phyloP scores from a whole-genome alignment of 176 grass and related monocot species.

The Ananas comosus region DNA sequence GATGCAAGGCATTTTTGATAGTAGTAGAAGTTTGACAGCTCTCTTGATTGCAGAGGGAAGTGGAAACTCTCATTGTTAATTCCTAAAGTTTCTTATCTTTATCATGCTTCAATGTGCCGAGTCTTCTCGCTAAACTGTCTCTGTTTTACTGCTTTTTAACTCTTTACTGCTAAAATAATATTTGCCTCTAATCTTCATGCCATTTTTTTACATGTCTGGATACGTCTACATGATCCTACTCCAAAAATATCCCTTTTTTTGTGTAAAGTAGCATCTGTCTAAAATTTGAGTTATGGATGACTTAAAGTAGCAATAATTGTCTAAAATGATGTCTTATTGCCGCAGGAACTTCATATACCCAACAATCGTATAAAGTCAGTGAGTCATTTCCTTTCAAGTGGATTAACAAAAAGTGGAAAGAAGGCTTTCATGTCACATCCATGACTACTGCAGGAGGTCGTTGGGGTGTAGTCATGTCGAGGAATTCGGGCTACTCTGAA shows the following conservation, averaged over 20 bases:
- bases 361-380: slow-evolving; percentile 88
- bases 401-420: slow-evolving; percentile 95
- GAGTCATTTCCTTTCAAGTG: slow-evolving; percentile 90
- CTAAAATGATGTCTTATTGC: slow-evolving; percentile 7
- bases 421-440: slow-evolving; percentile 86
- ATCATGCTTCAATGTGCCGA: too few species aligned
- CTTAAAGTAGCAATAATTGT: not conserved
- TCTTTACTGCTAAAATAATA: too few species aligned
- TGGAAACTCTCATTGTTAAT: too few species aligned
- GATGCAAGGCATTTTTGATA: too few species aligned
- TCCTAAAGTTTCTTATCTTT: too few species aligned
- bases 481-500: slow-evolving; percentile 50
- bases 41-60: too few species aligned
- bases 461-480: slow-evolving; percentile 84
- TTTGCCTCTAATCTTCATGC: too few species aligned
- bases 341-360: slow-evolving; percentile 61
- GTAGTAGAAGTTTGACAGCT: too few species aligned
- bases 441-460: slow-evolving; percentile 62
- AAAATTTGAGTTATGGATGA: too few species aligned
- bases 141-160: too few species aligned
- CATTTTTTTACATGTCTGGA: not conserved
- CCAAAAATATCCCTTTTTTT: not conserved
- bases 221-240: not conserved
- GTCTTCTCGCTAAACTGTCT: too few species aligned
- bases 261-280: not conserved